Evolutionary conservation across 192 early-diverging fungal species (phyloP).

Genomic region (Backusella sp.): DNA sequence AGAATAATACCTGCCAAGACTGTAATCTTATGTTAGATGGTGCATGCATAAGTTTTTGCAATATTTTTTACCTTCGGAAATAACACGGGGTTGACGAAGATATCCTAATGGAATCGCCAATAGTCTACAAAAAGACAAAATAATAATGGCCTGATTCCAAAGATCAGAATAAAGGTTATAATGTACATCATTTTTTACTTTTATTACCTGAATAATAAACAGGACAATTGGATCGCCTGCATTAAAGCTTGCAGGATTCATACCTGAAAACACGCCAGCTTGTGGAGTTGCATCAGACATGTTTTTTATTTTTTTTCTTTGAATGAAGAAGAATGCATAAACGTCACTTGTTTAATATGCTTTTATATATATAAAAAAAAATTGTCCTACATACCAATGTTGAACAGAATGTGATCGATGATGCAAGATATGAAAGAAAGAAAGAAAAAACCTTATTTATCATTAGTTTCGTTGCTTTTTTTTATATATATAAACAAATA

Average conservation of each 20-base stretch:
- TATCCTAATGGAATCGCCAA: slow-evolving; percentile 59
- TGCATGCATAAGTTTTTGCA: too few species aligned
- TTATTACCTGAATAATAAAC: slow-evolving; percentile 74
- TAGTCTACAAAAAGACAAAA: slow-evolving; percentile 68
- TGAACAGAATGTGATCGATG: slow-evolving; percentile 1
- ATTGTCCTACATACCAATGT: neutral
- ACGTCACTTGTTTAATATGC: too few species aligned
- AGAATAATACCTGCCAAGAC: slow-evolving; percentile 89
- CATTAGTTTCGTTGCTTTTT: neutral
- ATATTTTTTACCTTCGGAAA: slow-evolving; percentile 65
- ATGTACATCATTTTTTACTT: too few species aligned
- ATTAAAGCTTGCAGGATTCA: slow-evolving; percentile 58
- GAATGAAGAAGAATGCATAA: neutral
- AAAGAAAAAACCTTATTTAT: neutral
- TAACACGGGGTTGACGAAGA: slow-evolving; percentile 81
- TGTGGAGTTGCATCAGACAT: slow-evolving; percentile 17
- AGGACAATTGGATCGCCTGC: slow-evolving; percentile 58
- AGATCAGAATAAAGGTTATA: neutral
- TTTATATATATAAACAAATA: neutral
- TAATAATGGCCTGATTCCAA: slow-evolving; percentile 48
- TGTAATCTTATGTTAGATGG: neutral
- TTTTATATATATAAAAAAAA: neutral
- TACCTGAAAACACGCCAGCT: slow-evolving; percentile 62
- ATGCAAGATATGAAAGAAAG: neutral
- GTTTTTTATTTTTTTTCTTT: neutral